Evolutionary conservation across 208 protist species (phyloP).

Genomic region (Trichomonas vaginalis): DNA sequence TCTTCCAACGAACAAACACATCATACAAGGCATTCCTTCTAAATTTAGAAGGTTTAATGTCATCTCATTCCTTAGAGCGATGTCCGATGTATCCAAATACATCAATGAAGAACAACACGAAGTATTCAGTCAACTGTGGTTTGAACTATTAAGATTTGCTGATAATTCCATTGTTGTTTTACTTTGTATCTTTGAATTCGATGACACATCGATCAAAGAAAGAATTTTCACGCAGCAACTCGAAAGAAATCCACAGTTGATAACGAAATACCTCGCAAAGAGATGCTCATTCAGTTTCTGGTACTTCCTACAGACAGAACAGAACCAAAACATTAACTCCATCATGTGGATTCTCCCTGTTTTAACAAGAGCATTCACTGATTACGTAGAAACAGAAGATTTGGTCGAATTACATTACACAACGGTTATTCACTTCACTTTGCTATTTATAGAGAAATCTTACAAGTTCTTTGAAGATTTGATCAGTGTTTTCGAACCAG

Average conservation of each 20-base stretch:
- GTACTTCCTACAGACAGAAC: background rate
- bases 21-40: background rate
- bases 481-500: background rate
- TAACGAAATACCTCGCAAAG: background rate
- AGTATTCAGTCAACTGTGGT: background rate
- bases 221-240: background rate
- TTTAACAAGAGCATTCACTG: background rate
- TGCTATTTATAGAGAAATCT: background rate
- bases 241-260: background rate
- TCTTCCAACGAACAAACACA: background rate
- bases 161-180: background rate
- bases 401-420: background rate
- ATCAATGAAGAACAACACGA: background rate
- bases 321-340: background rate
- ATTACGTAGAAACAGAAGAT: background rate
- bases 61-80: background rate
- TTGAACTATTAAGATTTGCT: background rate
- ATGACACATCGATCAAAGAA: background rate
- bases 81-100: background rate
- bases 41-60: background rate
- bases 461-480: background rate
- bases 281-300: background rate
- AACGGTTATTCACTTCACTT: background rate
- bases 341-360: background rate
- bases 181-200: background rate